phyloP scores from a whole-genome alignment of 1,284 basidiomycete genomes.

The Mycocalia duriaeana region DNA sequence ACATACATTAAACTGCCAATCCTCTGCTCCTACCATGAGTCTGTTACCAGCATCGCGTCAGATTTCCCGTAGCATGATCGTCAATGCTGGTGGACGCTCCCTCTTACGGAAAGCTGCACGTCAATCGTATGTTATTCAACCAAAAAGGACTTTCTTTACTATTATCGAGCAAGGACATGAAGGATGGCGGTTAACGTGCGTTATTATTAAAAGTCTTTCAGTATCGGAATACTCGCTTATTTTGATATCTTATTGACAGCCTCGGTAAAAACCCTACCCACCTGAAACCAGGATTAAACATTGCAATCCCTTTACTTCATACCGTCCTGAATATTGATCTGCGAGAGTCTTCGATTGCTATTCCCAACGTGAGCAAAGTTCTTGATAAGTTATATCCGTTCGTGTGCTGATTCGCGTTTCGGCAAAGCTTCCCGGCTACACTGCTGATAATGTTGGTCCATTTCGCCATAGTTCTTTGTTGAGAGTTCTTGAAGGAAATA shows the following conservation, averaged over 20 bases:
- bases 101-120: no score
- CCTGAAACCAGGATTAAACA: slow-evolving; percentile 38
- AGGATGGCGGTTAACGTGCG: slow-evolving; percentile 42
- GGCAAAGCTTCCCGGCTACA: slow-evolving; percentile 42
- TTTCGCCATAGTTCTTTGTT: neutral
- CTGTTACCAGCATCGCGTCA: no score
- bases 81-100: no score
- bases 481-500: neutral
- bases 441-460: slow-evolving; percentile 45
- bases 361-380: slow-evolving; percentile 29
- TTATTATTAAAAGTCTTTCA: slow-evolving; percentile 1
- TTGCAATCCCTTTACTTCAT: slow-evolving; percentile 42
- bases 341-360: slow-evolving; percentile 41
- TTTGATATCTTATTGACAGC: slow-evolving; percentile 16
- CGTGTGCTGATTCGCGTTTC: neutral
- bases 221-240: neutral
- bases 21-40: no score
- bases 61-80: no score
- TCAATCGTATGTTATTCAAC: no score
- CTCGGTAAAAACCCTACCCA: slow-evolving; percentile 39
- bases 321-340: slow-evolving; percentile 39
- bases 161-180: slow-evolving; percentile 47
- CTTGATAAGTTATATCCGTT: slow-evolving; percentile 1
- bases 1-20: no score
- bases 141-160: slow-evolving; percentile 35